These are phyloP conservation scores for Xylariaceae sp. DNA, from an alignment of 2,329 filamentous ascomycete species.

Conservation along the genomic window DNA sequence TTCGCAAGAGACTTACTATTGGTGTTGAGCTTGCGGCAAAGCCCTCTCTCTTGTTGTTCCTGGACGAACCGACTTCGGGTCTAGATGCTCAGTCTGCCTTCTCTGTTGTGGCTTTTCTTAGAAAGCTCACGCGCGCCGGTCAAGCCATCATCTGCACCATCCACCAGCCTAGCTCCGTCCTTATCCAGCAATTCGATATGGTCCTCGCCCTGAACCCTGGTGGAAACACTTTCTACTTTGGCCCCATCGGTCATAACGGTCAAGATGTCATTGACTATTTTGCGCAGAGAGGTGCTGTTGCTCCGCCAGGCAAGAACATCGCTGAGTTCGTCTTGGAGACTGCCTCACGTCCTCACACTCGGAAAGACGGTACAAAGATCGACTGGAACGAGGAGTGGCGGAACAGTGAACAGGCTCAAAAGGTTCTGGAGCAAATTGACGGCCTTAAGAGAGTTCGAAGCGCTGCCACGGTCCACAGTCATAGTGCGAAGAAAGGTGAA, in stretches of 20 bases:
- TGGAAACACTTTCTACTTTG: constrained; percentile 69
- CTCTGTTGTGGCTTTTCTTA: constrained; percentile 62
- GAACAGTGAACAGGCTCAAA: constrained; percentile 55
- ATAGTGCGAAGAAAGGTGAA: constrained; percentile 41
- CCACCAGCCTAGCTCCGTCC: constrained; percentile 63
- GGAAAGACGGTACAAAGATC: constrained; percentile 38
- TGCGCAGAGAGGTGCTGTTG: constrained; percentile 57
- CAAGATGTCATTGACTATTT: constrained; percentile 63
- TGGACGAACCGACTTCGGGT: constrained; percentile 68
- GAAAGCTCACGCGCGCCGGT: constrained; percentile 60
- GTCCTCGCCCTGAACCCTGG: constrained; percentile 64
- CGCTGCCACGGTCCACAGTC: constrained; percentile 13
- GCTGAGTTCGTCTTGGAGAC: constrained; percentile 48
- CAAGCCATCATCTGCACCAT: constrained; percentile 72
- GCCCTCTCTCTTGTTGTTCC: constrained; percentile 61
- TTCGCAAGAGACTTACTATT: constrained; percentile 67
- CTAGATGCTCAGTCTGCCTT: constrained; percentile 65
- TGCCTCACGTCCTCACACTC: constrained; percentile 34
- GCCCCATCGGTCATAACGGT: constrained; percentile 63
- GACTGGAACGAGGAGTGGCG: constrained; percentile 75
- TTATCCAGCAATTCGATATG: constrained; percentile 70
- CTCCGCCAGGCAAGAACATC: constrained; percentile 51
- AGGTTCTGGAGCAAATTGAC: constrained; percentile 60
- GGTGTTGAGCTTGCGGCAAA: constrained; percentile 68
- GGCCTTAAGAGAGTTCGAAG: constrained; percentile 43